Percentiles rank a stretch among this genome's conserved stretches.
phyloP scores from a whole-genome alignment of 768 basidiomycete species.

The Lactifluus rugatus region DNA sequence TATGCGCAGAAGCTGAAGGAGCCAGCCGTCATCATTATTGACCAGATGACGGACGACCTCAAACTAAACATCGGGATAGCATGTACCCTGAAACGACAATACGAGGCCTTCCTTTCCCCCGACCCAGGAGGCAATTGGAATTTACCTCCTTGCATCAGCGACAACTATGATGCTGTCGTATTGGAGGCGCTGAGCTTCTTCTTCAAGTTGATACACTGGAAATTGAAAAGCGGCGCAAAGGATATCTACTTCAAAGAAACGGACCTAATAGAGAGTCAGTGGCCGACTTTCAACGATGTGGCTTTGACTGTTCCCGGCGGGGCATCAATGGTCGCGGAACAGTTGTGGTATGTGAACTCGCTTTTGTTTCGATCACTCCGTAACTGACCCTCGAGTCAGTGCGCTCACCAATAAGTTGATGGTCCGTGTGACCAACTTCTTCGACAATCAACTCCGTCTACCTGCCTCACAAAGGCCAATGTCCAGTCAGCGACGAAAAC shows the following conservation, averaged over 20 bases:
- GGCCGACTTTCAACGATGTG: slow-evolving; percentile 90
- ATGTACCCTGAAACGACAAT: slow-evolving; percentile 91
- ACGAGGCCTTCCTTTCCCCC: slow-evolving; percentile 81
- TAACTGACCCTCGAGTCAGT: slow-evolving; percentile 32
- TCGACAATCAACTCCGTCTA: slow-evolving; percentile 85
- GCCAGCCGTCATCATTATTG: slow-evolving; percentile 82
- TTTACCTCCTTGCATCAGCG: slow-evolving; percentile 77
- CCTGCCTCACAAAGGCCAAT: slow-evolving; percentile 36
- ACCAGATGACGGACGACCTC: slow-evolving; percentile 89
- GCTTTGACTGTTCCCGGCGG: slow-evolving; percentile 82
- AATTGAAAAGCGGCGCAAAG: slow-evolving; percentile 85
- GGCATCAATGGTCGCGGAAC: slow-evolving; percentile 86
- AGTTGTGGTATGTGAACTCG: slow-evolving; percentile 63
- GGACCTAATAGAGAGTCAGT: slow-evolving; percentile 93
- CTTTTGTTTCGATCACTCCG: background rate
- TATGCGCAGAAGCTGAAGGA: slow-evolving; percentile 83
- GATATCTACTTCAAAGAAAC: slow-evolving; percentile 97
- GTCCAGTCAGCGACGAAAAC: slow-evolving; percentile 10
- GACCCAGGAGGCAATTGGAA: slow-evolving; percentile 85
- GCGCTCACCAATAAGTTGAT: slow-evolving; percentile 88
- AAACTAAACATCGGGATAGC: slow-evolving; percentile 86
- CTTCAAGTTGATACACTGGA: slow-evolving; percentile 92
- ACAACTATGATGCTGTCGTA: slow-evolving; percentile 85
- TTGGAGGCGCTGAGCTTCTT: slow-evolving; percentile 80
- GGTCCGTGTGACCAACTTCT: slow-evolving; percentile 87